phyloP scores from a whole-genome alignment of 305 asterid species.

The Fraxinus xanthoxyloides region DNA sequence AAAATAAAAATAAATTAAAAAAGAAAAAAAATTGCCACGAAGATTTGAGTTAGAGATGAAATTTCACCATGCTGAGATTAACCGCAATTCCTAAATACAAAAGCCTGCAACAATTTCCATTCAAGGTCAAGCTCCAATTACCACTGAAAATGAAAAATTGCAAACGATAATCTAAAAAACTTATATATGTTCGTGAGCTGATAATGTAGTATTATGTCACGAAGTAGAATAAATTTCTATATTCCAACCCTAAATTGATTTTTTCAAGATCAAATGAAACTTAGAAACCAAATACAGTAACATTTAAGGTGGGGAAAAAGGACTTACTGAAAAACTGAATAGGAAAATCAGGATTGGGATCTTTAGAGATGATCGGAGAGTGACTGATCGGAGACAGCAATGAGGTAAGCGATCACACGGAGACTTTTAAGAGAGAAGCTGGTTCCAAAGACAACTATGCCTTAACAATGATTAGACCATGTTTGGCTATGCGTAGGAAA shows the following conservation, averaged over 20 bases:
- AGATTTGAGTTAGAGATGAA: conserved; percentile 5
- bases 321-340: conserved; percentile 18
- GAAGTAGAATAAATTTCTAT: background rate
- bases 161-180: conserved; percentile 18
- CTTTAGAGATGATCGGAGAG: conserved; percentile 28
- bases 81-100: conserved; percentile 23
- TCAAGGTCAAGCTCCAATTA: conserved; percentile 24
- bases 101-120: conserved; percentile 29
- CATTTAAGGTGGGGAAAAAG: background rate
- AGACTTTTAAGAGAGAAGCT: conserved; percentile 20
- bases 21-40: background rate
- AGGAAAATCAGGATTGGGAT: background rate
- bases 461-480: conserved; percentile 2
- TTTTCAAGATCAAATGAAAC: conserved; percentile 3
- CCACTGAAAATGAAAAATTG: conserved; percentile 23
- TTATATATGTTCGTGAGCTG: conserved; percentile 15
- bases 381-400: conserved; percentile 19
- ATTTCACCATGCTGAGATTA: conserved; percentile 39
- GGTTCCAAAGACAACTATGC: conserved; percentile 28
- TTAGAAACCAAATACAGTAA: background rate
- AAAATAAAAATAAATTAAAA: background rate
- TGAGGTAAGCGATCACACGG: conserved; percentile 29
- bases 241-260: conserved; percentile 30
- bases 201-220: conserved; percentile 17
- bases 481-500: background rate